Conservation (phyloP, 768 basidiomycete genomes). For the Daedalea quercina region DNA sequence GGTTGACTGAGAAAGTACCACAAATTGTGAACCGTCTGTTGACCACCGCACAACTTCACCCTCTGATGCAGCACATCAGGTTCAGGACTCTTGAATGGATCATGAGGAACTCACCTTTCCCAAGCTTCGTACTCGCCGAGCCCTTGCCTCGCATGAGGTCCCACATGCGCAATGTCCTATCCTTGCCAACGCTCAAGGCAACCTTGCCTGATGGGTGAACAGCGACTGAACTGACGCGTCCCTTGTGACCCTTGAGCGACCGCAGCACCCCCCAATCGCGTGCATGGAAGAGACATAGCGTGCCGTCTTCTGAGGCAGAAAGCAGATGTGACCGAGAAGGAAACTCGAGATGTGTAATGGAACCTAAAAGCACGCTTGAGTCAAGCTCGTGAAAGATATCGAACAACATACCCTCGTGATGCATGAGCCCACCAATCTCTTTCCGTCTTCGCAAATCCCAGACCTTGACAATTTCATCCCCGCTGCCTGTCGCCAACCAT, state of each 20-base stretch:
- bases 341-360: slow-evolving; percentile 83
- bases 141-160: slow-evolving; percentile 95
- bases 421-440: slow-evolving; percentile 92
- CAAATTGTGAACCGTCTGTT: slow-evolving; percentile 66
- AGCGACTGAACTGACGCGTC: slow-evolving; percentile 82
- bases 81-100: background rate
- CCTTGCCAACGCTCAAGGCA: slow-evolving; percentile 86
- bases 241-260: slow-evolving; percentile 87
- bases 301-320: slow-evolving; percentile 90
- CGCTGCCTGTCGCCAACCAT: slow-evolving; percentile 92
- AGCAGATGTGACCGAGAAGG: slow-evolving; percentile 86
- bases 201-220: slow-evolving; percentile 93
- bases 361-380: slow-evolving; percentile 51
- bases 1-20: slow-evolving; percentile 67
- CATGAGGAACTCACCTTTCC: slow-evolving; percentile 55
- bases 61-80: slow-evolving; percentile 40
- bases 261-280: slow-evolving; percentile 93
- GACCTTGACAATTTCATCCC: slow-evolving; percentile 95
- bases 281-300: slow-evolving; percentile 83
- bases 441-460: slow-evolving; percentile 92
- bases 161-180: slow-evolving; percentile 93
- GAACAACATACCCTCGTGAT: slow-evolving; percentile 70
- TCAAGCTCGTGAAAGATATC: background rate
- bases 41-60: slow-evolving; percentile 93
- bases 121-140: slow-evolving; percentile 81